Evolutionary conservation across 2,329 filamentous ascomycete genomes (phyloP).

Genomic region (Akanthomyces lecanii): DNA sequence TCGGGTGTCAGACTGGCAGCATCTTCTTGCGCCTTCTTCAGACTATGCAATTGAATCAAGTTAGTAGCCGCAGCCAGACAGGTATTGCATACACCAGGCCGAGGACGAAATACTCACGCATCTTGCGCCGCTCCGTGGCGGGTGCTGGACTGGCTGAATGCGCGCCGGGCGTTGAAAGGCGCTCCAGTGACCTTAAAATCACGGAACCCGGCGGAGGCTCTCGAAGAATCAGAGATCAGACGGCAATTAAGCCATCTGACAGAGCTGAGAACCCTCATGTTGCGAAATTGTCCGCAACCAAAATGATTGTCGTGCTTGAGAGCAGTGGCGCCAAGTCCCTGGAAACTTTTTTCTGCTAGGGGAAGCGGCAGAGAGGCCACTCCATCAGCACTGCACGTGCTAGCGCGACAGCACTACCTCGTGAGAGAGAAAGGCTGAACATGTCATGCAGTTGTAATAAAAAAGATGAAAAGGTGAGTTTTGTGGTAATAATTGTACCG

Average conservation of each 20-base stretch:
- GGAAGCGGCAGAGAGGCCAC: not conserved
- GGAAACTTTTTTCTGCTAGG: slow-evolving; percentile 18
- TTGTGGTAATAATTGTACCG: not conserved
- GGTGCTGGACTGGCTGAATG: slow-evolving; percentile 32
- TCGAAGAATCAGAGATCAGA: slow-evolving; percentile 30
- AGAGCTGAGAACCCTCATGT: slow-evolving; percentile 37
- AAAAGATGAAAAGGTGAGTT: not conserved
- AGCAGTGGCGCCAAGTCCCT: not conserved
- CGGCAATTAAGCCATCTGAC: slow-evolving; percentile 40
- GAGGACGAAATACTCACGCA: slow-evolving; percentile 31
- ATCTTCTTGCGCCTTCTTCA: slow-evolving; percentile 53
- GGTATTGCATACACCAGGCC: not conserved
- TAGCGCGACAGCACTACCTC: not conserved
- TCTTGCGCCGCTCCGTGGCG: slow-evolving; percentile 36
- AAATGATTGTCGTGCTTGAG: slow-evolving; percentile 6
- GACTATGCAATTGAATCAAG: slow-evolving; percentile 23
- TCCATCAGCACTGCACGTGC: slow-evolving; percentile 1
- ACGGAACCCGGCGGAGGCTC: slow-evolving; percentile 26
- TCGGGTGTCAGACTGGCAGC: slow-evolving; percentile 50
- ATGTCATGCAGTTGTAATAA: not conserved
- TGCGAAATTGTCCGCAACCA: slow-evolving; percentile 18
- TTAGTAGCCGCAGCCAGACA: not conserved
- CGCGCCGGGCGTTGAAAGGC: slow-evolving; percentile 25
- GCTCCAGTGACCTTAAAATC: slow-evolving; percentile 26
- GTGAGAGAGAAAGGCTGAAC: not conserved